Evolutionary conservation across 768 basidiomycete species (phyloP).

Genomic region (Terana coerulea): DNA sequence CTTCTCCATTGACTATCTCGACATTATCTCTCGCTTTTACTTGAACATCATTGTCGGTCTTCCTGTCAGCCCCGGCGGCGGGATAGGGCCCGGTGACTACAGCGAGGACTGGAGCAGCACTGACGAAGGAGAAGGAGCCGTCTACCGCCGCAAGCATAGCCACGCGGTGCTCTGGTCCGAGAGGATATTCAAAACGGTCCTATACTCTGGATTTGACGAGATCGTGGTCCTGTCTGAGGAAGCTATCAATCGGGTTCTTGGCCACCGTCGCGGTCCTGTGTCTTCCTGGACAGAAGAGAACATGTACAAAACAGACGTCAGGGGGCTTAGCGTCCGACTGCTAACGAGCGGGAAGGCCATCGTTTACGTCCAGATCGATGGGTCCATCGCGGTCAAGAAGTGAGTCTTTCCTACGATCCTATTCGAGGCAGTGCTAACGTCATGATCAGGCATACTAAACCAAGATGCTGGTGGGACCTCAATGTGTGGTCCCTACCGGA

Average conservation of each 20-base stretch:
- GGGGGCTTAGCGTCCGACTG: conserved; percentile 12
- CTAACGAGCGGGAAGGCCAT: conserved; percentile 16
- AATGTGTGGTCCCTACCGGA: neutral
- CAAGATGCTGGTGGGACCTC: conserved; percentile 1
- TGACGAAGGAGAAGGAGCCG: neutral
- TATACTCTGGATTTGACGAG: neutral
- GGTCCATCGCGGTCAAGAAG: conserved; percentile 12
- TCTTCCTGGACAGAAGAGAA: neutral
- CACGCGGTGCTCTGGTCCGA: neutral
- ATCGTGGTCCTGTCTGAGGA: neutral
- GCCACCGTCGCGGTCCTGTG: neutral
- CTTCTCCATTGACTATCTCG: conserved; percentile 1
- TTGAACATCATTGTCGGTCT: conserved; percentile 1
- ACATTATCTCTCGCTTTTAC: neutral
- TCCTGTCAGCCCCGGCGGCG: neutral
- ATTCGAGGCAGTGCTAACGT: neutral
- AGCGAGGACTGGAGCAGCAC: neutral
- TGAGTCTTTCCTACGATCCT: neutral
- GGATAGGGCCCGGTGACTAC: neutral
- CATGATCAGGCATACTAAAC: neutral
- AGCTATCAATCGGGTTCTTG: neutral
- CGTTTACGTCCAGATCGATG: conserved; percentile 14
- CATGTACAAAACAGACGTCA: conserved; percentile 13
- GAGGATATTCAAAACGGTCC: neutral
- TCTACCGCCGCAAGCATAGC: conserved; percentile 3